These are phyloP conservation scores for Fusarium compactum DNA, from an alignment of 2,329 filamentous ascomycete species.

Conservation along the genomic window DNA sequence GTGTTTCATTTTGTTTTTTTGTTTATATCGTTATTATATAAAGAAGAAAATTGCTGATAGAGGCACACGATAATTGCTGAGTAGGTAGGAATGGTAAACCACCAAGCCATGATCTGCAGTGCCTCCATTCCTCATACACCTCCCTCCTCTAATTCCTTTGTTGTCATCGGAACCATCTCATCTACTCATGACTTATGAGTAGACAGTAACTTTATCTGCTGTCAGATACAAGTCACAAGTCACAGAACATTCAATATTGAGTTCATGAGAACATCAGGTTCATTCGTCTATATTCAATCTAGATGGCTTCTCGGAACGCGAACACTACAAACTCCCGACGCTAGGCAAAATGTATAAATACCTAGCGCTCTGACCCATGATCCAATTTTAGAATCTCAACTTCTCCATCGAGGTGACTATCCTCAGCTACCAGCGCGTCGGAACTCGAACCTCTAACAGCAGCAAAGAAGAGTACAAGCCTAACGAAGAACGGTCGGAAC, in stretches of 20 bases:
- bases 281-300: not conserved
- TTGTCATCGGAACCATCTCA: not conserved
- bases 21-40: fast-evolving
- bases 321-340: not conserved
- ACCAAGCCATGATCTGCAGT: constrained; percentile 10
- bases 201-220: not conserved
- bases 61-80: not conserved
- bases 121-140: constrained; percentile 11
- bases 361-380: not conserved
- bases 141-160: not conserved
- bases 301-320: not conserved
- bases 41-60: too few species aligned
- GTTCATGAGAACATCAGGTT: not conserved
- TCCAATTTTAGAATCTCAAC: not conserved
- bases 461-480: not conserved
- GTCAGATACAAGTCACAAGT: not conserved
- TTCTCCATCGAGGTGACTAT: not conserved
- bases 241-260: not conserved
- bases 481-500: too few species aligned
- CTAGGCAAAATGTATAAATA: not conserved
- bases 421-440: not conserved
- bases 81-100: not conserved
- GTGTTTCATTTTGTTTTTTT: not conserved
- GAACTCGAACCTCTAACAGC: not conserved
- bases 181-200: not conserved